Percentiles rank a stretch among this genome's conserved stretches.
These are phyloP conservation scores for Hypomyces perniciosus DNA, from an alignment of 2,329 filamentous ascomycete species.

Conservation along the genomic window DNA sequence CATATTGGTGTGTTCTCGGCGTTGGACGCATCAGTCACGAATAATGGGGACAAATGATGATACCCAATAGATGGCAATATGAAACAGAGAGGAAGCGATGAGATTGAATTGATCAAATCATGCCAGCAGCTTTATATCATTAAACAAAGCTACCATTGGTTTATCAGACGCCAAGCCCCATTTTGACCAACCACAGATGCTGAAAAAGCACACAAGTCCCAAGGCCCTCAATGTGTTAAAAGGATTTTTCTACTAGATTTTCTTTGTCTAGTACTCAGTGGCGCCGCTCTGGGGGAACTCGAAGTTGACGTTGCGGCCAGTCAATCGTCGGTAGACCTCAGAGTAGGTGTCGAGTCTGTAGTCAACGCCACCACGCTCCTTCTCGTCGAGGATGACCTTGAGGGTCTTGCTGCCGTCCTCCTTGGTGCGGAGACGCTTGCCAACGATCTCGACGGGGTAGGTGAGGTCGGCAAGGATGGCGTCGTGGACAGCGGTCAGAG, in stretches of 20 bases:
- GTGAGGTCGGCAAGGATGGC: constrained; percentile 96
- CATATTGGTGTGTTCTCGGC: constrained; percentile 92
- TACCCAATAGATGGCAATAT: constrained; percentile 27
- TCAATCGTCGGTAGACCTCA: constrained; percentile 98
- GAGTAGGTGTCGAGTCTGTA: constrained; percentile 99
- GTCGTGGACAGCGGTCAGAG: constrained; percentile 97
- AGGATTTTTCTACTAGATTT: constrained; percentile 1
- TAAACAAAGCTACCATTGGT: constrained; percentile 40
- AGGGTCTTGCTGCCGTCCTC: constrained; percentile 98
- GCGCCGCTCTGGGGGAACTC: constrained; percentile 89
- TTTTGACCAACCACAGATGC: constrained; percentile 34
- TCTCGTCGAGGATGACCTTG: constrained; percentile 99
- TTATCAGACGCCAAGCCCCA: constrained; percentile 45
- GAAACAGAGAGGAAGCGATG: constrained; percentile 11
- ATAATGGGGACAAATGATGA: constrained; percentile 17
- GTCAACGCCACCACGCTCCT: constrained; percentile 98
- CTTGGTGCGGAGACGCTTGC: constrained; percentile 97
- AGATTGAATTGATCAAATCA: constrained; percentile 29
- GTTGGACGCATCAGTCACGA: constrained; percentile 68
- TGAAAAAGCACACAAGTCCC: constrained; percentile 27
- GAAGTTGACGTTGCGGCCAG: constrained; percentile 92
- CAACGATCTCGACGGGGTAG: constrained; percentile 99
- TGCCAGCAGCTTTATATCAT: constrained; percentile 38
- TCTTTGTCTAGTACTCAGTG: constrained; percentile 49
- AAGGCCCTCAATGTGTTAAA: neutral